Evolutionary conservation across 108 stramenopile genomes (phyloP).

Genomic region (Nitzschia sp.): DNA sequence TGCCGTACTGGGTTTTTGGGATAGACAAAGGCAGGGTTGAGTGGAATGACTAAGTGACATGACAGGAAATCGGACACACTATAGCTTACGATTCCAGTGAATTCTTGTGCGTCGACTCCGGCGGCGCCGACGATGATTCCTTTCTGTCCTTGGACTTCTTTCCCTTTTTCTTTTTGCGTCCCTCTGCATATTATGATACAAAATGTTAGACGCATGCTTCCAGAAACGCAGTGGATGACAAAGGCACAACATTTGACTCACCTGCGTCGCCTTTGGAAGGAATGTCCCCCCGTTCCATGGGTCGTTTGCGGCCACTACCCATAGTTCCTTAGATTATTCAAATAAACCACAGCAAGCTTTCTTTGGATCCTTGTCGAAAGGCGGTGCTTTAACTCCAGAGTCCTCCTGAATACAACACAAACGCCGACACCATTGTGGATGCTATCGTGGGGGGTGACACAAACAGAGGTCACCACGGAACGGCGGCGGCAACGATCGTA

Average conservation of each 20-base stretch:
- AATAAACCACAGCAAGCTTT: no score
- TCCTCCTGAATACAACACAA: no score
- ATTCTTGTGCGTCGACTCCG: constrained; percentile 2
- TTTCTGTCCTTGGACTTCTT: constrained; percentile 7
- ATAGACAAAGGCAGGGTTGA: not conserved
- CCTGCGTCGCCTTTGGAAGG: not conserved
- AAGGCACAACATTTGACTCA: not conserved
- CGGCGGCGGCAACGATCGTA: no score
- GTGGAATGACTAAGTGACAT: no score
- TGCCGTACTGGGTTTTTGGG: constrained; percentile 38
- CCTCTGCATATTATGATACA: no score
- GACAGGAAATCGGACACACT: not conserved
- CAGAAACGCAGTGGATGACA: not conserved
- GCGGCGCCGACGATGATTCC: not conserved
- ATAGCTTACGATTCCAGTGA: constrained; percentile 12
- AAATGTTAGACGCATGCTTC: no score
- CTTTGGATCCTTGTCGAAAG: no score
- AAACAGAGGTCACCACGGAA: no score
- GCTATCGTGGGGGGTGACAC: no score
- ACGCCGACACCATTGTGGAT: no score
- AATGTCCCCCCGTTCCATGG: not conserved
- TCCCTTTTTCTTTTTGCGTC: constrained; percentile 20
- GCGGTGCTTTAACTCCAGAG: no score
- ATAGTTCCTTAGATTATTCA: not conserved
- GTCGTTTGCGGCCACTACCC: constrained; percentile 14